A percentile compares a stretch with the other conserved stretches of the same genome.
phyloP scores from a whole-genome alignment of 148 eudicot species.

The Hydrangea macrophylla region DNA sequence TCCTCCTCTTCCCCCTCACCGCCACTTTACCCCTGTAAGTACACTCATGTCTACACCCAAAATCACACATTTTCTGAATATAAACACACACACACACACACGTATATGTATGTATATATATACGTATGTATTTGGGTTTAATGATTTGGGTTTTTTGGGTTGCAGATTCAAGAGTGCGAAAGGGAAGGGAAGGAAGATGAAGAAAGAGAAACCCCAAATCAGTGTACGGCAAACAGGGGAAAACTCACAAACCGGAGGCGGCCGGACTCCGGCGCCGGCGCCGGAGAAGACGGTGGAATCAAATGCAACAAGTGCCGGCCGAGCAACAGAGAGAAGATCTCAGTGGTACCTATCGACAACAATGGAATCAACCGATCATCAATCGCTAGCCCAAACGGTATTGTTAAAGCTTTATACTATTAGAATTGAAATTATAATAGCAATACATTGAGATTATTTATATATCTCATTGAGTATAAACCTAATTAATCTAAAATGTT shows the following conservation, averaged over 20 bases:
- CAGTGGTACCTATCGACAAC: no score
- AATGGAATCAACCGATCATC: slow-evolving; percentile 20
- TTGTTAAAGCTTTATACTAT: no score
- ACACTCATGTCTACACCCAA: background rate
- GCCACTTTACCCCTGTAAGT: slow-evolving; percentile 81
- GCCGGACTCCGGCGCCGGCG: slow-evolving; percentile 17
- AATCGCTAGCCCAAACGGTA: slow-evolving; percentile 51
- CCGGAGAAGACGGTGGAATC: slow-evolving; percentile 21
- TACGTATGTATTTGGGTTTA: background rate
- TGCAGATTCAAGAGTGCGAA: slow-evolving; percentile 71
- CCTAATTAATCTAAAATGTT: no score
- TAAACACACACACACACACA: background rate
- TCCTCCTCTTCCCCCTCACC: slow-evolving; percentile 38
- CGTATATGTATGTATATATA: background rate
- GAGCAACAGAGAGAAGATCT: no score
- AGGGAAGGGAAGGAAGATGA: slow-evolving; percentile 75
- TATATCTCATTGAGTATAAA: no score
- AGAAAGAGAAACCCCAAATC: slow-evolving; percentile 37
- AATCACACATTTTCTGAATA: no score
- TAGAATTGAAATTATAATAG: no score
- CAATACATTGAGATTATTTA: no score
- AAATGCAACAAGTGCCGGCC: slow-evolving; percentile 88
- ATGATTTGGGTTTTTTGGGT: background rate
- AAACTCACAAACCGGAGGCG: slow-evolving; percentile 21
- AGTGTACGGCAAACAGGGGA: background rate